phyloP scores from a whole-genome alignment of 108 stramenopile genomes.

The Aurantiochytrium sp. region DNA sequence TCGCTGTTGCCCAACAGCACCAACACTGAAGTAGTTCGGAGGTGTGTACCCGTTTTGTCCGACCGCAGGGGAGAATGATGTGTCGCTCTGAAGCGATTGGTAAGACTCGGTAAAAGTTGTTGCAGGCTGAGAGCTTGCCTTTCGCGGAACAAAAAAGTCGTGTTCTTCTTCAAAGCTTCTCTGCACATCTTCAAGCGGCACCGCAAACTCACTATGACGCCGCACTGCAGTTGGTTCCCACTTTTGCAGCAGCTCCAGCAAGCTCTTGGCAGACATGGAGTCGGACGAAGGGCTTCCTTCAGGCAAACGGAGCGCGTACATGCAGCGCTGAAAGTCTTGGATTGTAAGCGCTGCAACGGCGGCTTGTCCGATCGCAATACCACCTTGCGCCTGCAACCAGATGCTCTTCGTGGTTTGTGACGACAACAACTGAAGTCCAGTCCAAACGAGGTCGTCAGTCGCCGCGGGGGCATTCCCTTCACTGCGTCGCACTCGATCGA shows the following conservation, averaged over 20 bases:
- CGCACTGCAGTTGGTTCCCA: neutral
- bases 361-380: neutral
- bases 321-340: neutral
- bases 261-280: neutral
- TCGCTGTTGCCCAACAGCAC: neutral
- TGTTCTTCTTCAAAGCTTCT: neutral
- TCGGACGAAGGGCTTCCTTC: neutral
- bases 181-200: neutral
- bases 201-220: neutral
- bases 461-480: neutral
- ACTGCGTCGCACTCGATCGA: neutral
- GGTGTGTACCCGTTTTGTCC: neutral
- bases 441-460: neutral
- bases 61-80: neutral
- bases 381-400: neutral
- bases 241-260: neutral
- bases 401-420: neutral
- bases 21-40: neutral
- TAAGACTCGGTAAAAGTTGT: neutral
- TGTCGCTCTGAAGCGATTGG: neutral
- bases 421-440: neutral
- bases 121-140: neutral
- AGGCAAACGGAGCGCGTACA: neutral
- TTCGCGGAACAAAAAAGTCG: neutral
- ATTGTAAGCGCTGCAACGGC: neutral